Evolutionary conservation across 1,284 basidiomycete genomes (phyloP).

Genomic region (Tilletia setariae): DNA sequence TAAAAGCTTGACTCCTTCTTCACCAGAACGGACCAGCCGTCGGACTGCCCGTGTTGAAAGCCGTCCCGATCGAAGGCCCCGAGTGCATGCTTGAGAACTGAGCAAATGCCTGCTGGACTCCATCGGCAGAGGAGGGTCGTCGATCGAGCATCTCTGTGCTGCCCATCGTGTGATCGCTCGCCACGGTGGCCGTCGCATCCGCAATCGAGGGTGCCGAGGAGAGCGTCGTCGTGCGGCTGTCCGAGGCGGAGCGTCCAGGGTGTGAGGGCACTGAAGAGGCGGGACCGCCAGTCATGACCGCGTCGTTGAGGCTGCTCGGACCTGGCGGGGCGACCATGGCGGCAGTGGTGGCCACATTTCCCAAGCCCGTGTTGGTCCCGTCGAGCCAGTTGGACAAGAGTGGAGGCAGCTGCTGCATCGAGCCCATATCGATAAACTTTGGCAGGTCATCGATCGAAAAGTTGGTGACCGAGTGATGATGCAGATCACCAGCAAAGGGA

Average conservation of each 20-base stretch:
- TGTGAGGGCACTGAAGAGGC: slow-evolving; percentile 5
- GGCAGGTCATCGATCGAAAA: slow-evolving; percentile 13
- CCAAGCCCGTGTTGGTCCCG: neutral
- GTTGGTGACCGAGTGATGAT: slow-evolving; percentile 20
- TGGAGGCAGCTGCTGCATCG: slow-evolving; percentile 8
- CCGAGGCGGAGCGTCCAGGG: neutral
- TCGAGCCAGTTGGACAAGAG: slow-evolving; percentile 14
- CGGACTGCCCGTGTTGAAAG: slow-evolving; percentile 14
- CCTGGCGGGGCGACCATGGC: neutral
- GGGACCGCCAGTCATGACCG: slow-evolving; percentile 1
- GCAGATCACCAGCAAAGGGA: slow-evolving; percentile 36
- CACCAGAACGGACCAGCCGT: slow-evolving; percentile 9
- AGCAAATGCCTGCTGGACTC: neutral
- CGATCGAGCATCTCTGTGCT: neutral
- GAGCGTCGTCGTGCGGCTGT: slow-evolving; percentile 5
- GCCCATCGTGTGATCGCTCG: neutral
- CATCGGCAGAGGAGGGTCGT: neutral
- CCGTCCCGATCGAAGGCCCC: neutral
- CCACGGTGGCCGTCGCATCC: neutral
- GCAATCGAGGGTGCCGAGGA: slow-evolving; percentile 11
- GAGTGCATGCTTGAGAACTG: neutral
- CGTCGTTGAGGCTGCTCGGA: neutral
- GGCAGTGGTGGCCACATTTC: neutral
- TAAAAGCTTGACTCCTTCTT: no score
- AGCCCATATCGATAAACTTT: slow-evolving; percentile 15